A percentile compares a stretch with the other conserved stretches of the same genome.
phyloP scores from a whole-genome alignment of 768 basidiomycete genomes.

The Auriscalpium vulgare region DNA sequence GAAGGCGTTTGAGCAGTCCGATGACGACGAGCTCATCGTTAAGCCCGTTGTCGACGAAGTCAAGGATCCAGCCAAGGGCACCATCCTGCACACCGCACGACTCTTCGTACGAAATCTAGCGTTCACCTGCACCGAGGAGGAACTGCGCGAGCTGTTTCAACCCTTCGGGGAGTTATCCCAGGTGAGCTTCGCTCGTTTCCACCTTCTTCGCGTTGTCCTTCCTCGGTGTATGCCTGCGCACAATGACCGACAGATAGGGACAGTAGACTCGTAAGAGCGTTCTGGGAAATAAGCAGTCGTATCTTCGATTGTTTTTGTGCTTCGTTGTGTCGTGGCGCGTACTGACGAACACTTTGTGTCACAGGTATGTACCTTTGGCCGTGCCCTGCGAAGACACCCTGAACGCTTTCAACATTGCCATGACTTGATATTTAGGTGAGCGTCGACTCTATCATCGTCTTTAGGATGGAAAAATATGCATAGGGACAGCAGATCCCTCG shows the following conservation, averaged over 20 bases:
- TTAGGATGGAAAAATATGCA: slow-evolving; percentile 35
- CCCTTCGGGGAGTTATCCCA: slow-evolving; percentile 68
- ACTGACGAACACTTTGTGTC: slow-evolving; percentile 1
- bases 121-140: slow-evolving; percentile 70
- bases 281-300: slow-evolving; percentile 53
- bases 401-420: background rate
- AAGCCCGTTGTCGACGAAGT: slow-evolving; percentile 1
- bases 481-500: slow-evolving; percentile 63
- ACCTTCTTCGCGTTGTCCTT: background rate
- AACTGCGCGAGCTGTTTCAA: slow-evolving; percentile 56
- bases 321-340: background rate
- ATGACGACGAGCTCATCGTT: slow-evolving; percentile 35
- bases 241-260: slow-evolving; percentile 52
- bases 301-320: slow-evolving; percentile 28
- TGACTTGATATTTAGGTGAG: slow-evolving; percentile 30
- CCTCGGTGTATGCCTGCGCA: slow-evolving; percentile 1
- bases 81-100: slow-evolving; percentile 67
- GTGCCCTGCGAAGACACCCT: background rate
- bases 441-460: background rate
- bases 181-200: slow-evolving; percentile 37
- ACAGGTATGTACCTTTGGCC: slow-evolving; percentile 7
- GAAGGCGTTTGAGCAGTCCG: slow-evolving; percentile 55
- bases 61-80: slow-evolving; percentile 24
- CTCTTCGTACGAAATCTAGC: slow-evolving; percentile 95
- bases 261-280: slow-evolving; percentile 42